Conservation (phyloP, 257 asterid species). For the Avicennia marina region DNA sequence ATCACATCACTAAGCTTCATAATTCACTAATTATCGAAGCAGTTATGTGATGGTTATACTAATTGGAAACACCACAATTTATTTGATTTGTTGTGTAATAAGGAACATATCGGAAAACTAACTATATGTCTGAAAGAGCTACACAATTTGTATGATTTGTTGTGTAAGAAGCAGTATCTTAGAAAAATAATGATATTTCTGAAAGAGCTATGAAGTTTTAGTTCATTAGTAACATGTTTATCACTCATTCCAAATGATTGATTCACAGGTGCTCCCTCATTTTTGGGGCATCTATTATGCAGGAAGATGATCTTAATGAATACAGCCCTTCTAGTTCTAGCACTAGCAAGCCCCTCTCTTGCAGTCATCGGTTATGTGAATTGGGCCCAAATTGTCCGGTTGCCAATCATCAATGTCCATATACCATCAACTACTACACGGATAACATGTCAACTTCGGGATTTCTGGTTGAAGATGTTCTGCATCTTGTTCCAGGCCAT, state of each 20-base stretch:
- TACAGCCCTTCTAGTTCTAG: slow-evolving; percentile 73
- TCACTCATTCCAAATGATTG: slow-evolving; percentile 74
- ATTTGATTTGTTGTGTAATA: not conserved
- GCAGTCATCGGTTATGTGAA: slow-evolving; percentile 70
- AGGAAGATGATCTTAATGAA: slow-evolving; percentile 76
- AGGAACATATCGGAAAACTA: not conserved
- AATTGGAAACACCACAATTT: not conserved
- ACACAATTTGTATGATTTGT: not conserved
- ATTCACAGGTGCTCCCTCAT: slow-evolving; percentile 91
- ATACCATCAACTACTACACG: slow-evolving; percentile 54
- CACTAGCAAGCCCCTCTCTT: slow-evolving; percentile 56
- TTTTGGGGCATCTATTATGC: slow-evolving; percentile 91
- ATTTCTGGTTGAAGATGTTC: slow-evolving; percentile 67
- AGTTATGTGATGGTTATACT: too few species aligned
- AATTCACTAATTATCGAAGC: too few species aligned
- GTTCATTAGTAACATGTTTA: slow-evolving; percentile 40
- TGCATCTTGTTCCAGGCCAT: slow-evolving; percentile 60
- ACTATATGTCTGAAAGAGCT: not conserved
- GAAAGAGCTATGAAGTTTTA: slow-evolving; percentile 5
- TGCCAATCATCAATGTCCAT: slow-evolving; percentile 62
- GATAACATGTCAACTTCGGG: slow-evolving; percentile 78
- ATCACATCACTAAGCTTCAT: too few species aligned
- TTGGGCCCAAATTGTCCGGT: slow-evolving; percentile 47
- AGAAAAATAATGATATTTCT: not conserved
- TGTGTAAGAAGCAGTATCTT: not conserved